Evolutionary conservation across 768 basidiomycete genomes (phyloP).

Genomic region (Chalciporus sphaerocephalus): DNA sequence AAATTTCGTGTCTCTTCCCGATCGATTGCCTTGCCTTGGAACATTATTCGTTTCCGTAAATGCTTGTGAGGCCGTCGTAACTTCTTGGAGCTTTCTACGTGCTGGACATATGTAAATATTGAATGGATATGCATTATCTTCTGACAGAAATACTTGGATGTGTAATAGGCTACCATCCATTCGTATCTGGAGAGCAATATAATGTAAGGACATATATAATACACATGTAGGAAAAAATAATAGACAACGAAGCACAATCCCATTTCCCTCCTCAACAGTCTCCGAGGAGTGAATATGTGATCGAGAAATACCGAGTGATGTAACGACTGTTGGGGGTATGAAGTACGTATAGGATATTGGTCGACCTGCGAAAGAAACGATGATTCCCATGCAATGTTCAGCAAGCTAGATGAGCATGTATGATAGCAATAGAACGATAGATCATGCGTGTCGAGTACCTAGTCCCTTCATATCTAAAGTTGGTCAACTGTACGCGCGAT

Average conservation of each 20-base stretch:
- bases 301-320: constrained; percentile 13
- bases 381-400: constrained; percentile 27
- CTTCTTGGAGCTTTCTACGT: not conserved
- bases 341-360: constrained; percentile 22
- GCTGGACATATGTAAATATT: too few relatives aligned
- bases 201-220: constrained; percentile 29
- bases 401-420: constrained; percentile 32
- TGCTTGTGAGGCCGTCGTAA: not conserved
- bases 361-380: constrained; percentile 30
- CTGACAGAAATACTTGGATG: constrained; percentile 6
- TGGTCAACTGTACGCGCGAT: not conserved
- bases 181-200: constrained; percentile 22
- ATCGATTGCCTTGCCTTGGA: not conserved
- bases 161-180: constrained; percentile 9
- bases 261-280: constrained; percentile 7
- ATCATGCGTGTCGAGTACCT: constrained; percentile 32
- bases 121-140: constrained; percentile 19
- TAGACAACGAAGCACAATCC: constrained; percentile 23
- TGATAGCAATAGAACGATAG: constrained; percentile 29
- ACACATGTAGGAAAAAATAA: constrained; percentile 25
- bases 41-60: not conserved
- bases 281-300: constrained; percentile 2
- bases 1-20: not conserved
- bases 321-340: constrained; percentile 33
- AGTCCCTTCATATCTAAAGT: constrained; percentile 15